Conservation (phyloP, 495 filamentous ascomycete species). For the Penicillium salamii region DNA sequence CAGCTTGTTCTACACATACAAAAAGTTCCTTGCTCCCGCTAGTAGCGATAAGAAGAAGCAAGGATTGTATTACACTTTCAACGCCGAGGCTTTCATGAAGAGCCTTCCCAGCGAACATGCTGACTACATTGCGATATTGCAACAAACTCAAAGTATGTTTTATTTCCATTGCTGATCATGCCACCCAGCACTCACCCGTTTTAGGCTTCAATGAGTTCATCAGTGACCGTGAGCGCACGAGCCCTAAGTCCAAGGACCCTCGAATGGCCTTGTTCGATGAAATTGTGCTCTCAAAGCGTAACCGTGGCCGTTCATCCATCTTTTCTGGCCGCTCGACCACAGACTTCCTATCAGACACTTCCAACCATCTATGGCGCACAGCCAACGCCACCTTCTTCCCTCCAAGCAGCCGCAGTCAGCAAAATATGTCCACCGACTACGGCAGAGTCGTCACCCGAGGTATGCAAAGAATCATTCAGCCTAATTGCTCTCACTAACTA, state of each 20-base stretch:
- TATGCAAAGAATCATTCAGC: constrained; percentile 26
- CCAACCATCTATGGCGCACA: constrained; percentile 90
- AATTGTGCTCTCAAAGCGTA: constrained; percentile 90
- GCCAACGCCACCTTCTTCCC: constrained; percentile 70
- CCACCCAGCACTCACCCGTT: neutral
- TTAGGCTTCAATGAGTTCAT: constrained; percentile 95
- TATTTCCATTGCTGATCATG: neutral
- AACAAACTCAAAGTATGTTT: constrained; percentile 85
- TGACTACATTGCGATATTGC: constrained; percentile 81
- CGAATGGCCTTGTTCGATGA: constrained; percentile 88
- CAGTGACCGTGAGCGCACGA: constrained; percentile 72
- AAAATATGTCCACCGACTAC: constrained; percentile 65
- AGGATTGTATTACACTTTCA: constrained; percentile 86
- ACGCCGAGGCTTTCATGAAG: constrained; percentile 88
- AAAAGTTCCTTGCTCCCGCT: constrained; percentile 74
- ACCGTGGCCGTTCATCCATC: constrained; percentile 64
- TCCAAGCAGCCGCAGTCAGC: constrained; percentile 58
- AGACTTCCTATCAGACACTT: constrained; percentile 77
- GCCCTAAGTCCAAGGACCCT: constrained; percentile 54
- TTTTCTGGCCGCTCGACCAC: constrained; percentile 51
- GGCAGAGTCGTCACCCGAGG: constrained; percentile 55
- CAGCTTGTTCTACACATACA: constrained; percentile 92
- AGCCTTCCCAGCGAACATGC: constrained; percentile 89
- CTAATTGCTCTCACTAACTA: constrained; percentile 14
- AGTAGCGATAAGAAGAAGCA: constrained; percentile 79